These are phyloP conservation scores for Pistacia integerrima DNA, from an alignment of 345 rosid species.

Conservation along the genomic window DNA sequence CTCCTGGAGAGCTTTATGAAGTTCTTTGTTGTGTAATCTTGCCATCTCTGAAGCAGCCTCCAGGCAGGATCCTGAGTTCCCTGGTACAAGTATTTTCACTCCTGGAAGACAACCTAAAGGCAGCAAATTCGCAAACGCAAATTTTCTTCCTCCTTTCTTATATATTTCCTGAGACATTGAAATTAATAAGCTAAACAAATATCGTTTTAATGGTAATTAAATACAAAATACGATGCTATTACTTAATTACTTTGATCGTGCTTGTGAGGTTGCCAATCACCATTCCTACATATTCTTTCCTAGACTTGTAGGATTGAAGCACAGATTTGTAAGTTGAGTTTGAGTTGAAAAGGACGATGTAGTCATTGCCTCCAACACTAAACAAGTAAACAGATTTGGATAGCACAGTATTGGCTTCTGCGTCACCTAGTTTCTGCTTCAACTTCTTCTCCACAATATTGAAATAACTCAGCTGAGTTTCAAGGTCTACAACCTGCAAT, in stretches of 20 bases:
- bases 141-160: constrained; percentile 16
- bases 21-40: constrained; percentile 27
- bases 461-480: constrained; percentile 16
- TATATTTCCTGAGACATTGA: background rate
- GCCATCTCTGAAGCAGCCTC: constrained; percentile 3
- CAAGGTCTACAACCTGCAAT: constrained; percentile 13
- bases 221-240: background rate
- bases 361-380: constrained; percentile 8
- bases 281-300: constrained; percentile 23
- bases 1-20: constrained; percentile 9
- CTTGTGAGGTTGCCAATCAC: constrained; percentile 16
- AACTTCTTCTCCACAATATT: background rate
- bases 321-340: background rate
- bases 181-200: background rate
- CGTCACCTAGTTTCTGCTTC: constrained; percentile 23
- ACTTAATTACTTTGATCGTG: background rate
- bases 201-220: too few relatives aligned
- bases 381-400: background rate
- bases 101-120: constrained; percentile 16
- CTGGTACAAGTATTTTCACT: background rate
- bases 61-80: constrained; percentile 7
- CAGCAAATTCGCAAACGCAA: constrained; percentile 10
- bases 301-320: background rate
- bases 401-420: constrained; percentile 15
- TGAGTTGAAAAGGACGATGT: background rate